A percentile compares a stretch with the other conserved stretches of the same genome.
Conservation (phyloP, 208 protist genomes). For the Crithidia thermophila region DNA sequence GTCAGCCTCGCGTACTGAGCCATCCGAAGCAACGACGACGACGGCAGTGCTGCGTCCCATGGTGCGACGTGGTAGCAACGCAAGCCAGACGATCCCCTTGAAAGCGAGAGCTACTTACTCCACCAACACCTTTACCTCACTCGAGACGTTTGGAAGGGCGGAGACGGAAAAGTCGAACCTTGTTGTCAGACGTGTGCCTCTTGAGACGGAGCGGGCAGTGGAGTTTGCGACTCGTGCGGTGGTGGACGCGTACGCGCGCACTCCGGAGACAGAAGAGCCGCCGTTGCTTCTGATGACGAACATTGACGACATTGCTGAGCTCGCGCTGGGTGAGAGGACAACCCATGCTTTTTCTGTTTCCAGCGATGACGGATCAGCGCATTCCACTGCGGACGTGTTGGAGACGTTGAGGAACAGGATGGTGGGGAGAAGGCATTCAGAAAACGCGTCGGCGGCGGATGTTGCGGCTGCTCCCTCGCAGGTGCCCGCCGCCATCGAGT, state of each 20-base stretch:
- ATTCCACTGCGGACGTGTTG: no score
- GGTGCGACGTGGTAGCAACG: neutral
- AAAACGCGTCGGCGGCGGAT: no score
- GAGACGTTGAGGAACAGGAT: neutral
- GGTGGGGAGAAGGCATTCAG: no score
- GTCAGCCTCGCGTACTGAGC: no score
- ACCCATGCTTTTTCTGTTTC: neutral
- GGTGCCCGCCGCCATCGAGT: no score
- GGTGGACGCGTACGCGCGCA: slow-evolving; percentile 5
- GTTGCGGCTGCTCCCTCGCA: no score
- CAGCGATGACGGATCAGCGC: neutral
- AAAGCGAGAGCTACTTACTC: neutral
- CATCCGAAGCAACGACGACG: no score
- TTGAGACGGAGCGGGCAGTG: neutral
- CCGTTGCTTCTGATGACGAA: no score
- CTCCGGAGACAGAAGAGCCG: neutral
- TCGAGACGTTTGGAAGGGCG: neutral
- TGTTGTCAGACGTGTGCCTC: neutral
- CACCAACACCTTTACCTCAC: neutral
- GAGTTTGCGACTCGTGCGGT: neutral
- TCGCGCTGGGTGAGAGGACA: no score
- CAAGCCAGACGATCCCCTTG: neutral
- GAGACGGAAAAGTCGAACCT: neutral
- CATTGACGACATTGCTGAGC: no score
- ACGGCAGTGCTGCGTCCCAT: slow-evolving; percentile 24